Evolutionary conservation across 2,329 filamentous ascomycete genomes (phyloP), one percentile per base, ranked within the genome.

Genomic region (Talaromyces sp.): DNA sequence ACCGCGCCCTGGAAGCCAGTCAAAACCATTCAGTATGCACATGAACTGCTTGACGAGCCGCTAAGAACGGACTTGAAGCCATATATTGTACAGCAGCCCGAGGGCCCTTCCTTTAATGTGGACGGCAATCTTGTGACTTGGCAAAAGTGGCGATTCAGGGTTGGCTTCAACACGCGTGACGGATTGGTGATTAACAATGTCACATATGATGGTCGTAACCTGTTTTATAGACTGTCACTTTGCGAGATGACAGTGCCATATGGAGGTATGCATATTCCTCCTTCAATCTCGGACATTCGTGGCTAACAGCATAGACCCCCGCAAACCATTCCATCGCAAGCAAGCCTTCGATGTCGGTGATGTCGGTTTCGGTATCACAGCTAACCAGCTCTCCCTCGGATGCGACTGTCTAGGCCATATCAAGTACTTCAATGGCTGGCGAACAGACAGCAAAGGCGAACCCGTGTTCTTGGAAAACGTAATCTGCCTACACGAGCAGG

Each of bases 341-440:
- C 84, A 87, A 5, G 89, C 89, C 0, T 91, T 91, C 69, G 89
- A 91, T 74, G 81, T 90, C 27, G 89, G 89, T 36, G 88, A 91
- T 73, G 87, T 83, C 43, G 84, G 88, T 36, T 87, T 87, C 13
- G 88, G 89, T 53, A 81, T 87, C 66, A 89, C 88, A 80, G 87
- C 88, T 65, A 91, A 91, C 73, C 87, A 90, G 72, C 80, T 91
- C 2, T 85, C 89, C 70, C 80, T 91, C 1, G 89, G 89, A 31
- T 91, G 89, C 70, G 89, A 91, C 73, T 91, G 89, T 70, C 80
- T 91, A 0, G 89, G 89, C 3, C 86, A 87, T 19, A 91, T 91
- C 72, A 85, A 89, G 82, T 6, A 82, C 86, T 27, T 77, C 89
- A 2, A 82, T 82, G n/a, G 83, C 88, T 67, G 84, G 86, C 71